These are phyloP conservation scores for Picochlorum sp. DNA, from an alignment of 139 green algal genomes.

Conservation along the genomic window DNA sequence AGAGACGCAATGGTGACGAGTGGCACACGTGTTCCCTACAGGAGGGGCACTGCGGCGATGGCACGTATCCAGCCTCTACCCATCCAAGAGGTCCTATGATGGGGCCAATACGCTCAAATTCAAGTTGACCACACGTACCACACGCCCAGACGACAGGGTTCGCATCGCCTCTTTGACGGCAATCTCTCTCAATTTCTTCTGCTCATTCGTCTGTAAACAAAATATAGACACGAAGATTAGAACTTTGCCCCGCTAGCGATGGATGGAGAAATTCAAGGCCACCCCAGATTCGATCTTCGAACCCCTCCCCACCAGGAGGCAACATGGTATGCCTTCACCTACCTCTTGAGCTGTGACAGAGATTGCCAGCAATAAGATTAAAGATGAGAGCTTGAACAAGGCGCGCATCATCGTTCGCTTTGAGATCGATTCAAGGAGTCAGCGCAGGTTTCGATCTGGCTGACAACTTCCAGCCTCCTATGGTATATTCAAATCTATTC, in stretches of 20 bases:
- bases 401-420: neutral
- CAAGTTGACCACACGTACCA: neutral
- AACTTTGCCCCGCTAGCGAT: no score
- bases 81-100: neutral
- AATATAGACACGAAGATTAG: neutral
- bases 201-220: neutral
- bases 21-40: no score
- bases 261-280: no score
- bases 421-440: no score
- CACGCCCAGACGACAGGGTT: neutral
- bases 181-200: constrained; percentile 2
- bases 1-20: no score
- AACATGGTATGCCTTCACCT: neutral
- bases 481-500: no score
- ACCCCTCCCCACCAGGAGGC: neutral
- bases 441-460: no score
- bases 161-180: neutral
- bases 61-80: neutral
- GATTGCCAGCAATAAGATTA: neutral
- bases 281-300: no score
- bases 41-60: no score
- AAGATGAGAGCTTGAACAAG: neutral
- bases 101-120: neutral
- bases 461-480: no score
- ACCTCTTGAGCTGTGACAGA: neutral